A percentile compares a stretch with the other conserved stretches of the same genome.
Evolutionary conservation across 805 yeast genomes (phyloP).

Genomic region (Metschnikowia dekortorum): DNA sequence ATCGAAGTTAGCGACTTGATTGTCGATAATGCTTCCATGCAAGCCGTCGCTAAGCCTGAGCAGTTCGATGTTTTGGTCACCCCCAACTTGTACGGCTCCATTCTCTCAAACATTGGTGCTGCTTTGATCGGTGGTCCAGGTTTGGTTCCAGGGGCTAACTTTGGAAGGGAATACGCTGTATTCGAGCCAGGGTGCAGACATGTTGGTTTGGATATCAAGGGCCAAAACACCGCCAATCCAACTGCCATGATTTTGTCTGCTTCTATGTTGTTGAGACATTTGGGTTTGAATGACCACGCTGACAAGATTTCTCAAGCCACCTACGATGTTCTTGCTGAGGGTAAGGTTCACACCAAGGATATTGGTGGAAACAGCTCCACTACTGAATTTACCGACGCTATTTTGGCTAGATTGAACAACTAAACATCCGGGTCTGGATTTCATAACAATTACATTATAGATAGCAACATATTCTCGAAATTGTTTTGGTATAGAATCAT

Average conservation of each 20-base stretch:
- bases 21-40: constrained; percentile 99
- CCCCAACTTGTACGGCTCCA: constrained; percentile 97
- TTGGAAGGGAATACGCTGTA: constrained; percentile 95
- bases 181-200: constrained; percentile 99
- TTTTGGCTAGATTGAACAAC: constrained; percentile 61
- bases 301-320: constrained; percentile 86
- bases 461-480: constrained; percentile 9
- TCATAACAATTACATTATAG: constrained; percentile 6
- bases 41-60: constrained; percentile 96
- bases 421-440: constrained; percentile 5
- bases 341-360: constrained; percentile 79
- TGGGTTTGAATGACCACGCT: constrained; percentile 82
- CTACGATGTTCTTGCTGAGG: constrained; percentile 84
- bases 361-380: constrained; percentile 89
- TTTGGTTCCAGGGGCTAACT: constrained; percentile 96
- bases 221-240: constrained; percentile 94
- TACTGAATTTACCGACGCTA: constrained; percentile 90
- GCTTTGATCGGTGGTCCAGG: constrained; percentile 98
- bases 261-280: constrained; percentile 88
- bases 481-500: not conserved
- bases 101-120: constrained; percentile 96
- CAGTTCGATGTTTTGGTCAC: constrained; percentile 97
- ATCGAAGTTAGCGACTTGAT: constrained; percentile 85
- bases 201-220: constrained; percentile 95
- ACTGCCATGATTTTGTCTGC: constrained; percentile 95